Evolutionary conservation across 768 basidiomycete genomes (phyloP), one percentile per base, ranked within the genome.

Genomic region (Tephrocybe sp.): DNA sequence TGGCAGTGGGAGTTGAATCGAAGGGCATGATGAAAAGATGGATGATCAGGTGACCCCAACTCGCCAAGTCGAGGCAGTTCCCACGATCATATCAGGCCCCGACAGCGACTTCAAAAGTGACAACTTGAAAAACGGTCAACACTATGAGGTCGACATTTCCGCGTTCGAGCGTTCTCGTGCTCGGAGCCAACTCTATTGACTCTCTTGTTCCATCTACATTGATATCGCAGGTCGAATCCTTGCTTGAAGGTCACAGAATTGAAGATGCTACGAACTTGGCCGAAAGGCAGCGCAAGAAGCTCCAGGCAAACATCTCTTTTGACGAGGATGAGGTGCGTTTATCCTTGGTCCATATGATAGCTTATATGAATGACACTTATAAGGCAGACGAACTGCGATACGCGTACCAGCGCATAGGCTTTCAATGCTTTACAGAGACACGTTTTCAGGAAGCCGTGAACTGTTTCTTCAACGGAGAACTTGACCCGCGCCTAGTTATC

Each of bases 401-500:
- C 56, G 75, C 92, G 28, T 89, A 90, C 62, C 88, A 92, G 57
- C 82, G 83, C 27, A 80, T 95, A 45, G 93, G 89, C 13, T 89
- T 89, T 61, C 79, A 85, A 64, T 86, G 86, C 57, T 77, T 95
- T 61, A 64, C 73, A 25, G 89, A 91, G 63, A 92, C 90, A 0
- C 73, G 84, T 42, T 95, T 97, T 63, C 84, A 88, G 53, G 87
- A 91, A 50, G 92, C 93, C 1, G 87, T 86, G 15, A 80, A 78
- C 54, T 79, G 89, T 59, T 77, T 96, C 49, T 83, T 87, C 60
- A 77, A 82, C 47, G 92, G 91, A 28, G 81, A 86, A 37, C 68
- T 91, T n/a, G 92, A 97, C 67, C 90, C 92, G 0, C 81, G 92
- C 12, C 64, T 94, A 2, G 75, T 93, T 31, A 72, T 95, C 52